Conservation (phyloP, 805 yeast genomes). For the Myxozyma kluyveri region DNA sequence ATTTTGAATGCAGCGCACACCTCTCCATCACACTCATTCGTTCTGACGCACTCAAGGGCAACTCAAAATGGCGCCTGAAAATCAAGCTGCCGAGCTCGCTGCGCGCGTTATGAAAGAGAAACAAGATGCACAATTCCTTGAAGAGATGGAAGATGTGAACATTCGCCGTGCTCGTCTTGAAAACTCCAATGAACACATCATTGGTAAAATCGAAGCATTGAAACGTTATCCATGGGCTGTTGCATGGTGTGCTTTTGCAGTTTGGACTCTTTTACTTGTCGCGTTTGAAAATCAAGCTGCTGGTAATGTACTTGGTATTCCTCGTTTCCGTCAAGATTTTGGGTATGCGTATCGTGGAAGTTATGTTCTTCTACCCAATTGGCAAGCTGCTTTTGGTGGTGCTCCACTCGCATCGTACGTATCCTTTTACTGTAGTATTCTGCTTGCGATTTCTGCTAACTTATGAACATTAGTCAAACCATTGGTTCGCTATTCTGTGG, state of each 20-base stretch:
- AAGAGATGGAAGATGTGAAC: no score
- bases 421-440: conserved; percentile 41
- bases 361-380: conserved; percentile 42
- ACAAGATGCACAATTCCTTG: no score
- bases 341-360: conserved; percentile 36
- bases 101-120: no score
- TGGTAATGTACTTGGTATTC: conserved; percentile 42
- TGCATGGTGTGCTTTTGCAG: conserved; percentile 43
- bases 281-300: conserved; percentile 46
- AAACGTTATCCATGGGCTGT: conserved; percentile 44
- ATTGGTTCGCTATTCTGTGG: neutral
- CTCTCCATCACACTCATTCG: no score
- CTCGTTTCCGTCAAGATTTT: conserved; percentile 40
- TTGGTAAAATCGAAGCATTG: conserved; percentile 36
- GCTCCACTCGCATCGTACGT: conserved; percentile 39
- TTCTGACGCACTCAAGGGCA: no score
- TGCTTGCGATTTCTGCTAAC: no score
- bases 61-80: no score
- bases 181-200: no score
- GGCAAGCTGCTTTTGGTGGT: conserved; percentile 47
- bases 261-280: conserved; percentile 43
- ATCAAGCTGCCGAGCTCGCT: no score
- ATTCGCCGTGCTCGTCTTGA: no score
- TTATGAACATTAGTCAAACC: conserved; percentile 24
- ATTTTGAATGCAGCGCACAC: no score